Evolutionary conservation across 495 filamentous ascomycete species (phyloP).

Genomic region (Aspergillus incahuasiensis): DNA sequence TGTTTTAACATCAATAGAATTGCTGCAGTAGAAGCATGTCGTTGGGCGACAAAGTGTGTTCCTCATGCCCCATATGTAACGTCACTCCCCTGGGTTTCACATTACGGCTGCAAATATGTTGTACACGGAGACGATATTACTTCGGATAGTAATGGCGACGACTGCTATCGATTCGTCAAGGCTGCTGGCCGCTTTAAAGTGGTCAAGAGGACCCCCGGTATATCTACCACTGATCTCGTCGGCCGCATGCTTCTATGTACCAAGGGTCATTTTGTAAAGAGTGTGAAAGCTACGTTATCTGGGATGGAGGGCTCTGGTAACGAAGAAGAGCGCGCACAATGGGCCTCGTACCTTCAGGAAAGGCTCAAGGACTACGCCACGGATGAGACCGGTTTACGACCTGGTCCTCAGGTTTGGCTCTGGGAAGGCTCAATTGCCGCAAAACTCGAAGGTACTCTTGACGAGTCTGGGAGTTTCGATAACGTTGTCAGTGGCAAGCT

Average conservation of each 20-base stretch:
- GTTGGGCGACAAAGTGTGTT: conserved; percentile 83
- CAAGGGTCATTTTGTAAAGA: conserved; percentile 79
- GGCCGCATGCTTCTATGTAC: conserved; percentile 96
- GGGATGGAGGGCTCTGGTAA: conserved; percentile 69
- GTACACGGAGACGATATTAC: conserved; percentile 92
- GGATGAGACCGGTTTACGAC: conserved; percentile 66
- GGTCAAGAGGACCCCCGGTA: conserved; percentile 92
- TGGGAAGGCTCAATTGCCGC: conserved; percentile 58
- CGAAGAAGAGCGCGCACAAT: conserved; percentile 56
- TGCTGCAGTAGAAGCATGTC: conserved; percentile 85
- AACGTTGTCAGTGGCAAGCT: conserved; percentile 60
- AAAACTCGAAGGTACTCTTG: conserved; percentile 44
- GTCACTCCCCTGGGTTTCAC: conserved; percentile 83
- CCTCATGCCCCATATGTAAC: conserved; percentile 93
- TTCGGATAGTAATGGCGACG: conserved; percentile 76
- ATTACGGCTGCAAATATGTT: conserved; percentile 88
- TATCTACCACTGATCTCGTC: conserved; percentile 95
- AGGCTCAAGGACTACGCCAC: conserved; percentile 81
- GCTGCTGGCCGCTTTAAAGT: conserved; percentile 85
- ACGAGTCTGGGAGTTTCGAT: conserved; percentile 55
- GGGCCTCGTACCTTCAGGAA: conserved; percentile 59
- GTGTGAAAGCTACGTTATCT: conserved; percentile 58
- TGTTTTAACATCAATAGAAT: conserved; percentile 48
- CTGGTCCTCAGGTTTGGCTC: conserved; percentile 73
- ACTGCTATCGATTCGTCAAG: conserved; percentile 97